Evolutionary conservation across 441 rosid species (phyloP), one percentile per base, ranked within the genome.

Genomic region (Hura crepitans): DNA sequence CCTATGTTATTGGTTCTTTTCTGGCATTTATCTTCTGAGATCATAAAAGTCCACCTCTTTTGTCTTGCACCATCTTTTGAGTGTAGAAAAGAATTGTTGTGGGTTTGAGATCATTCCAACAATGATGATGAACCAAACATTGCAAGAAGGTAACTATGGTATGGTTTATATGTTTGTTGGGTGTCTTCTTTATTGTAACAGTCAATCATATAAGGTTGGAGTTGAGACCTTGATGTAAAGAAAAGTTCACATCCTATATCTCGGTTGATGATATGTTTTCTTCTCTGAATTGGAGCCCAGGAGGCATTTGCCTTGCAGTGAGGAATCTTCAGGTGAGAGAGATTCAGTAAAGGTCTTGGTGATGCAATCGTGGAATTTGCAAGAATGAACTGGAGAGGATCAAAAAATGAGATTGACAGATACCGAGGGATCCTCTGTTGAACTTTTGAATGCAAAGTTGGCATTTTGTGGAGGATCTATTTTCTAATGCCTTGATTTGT

Each of bases 1-100:
- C 42, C 31, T 50, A 43, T 22, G 27, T 13, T 25, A 12, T 20
- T 62, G 1, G 49, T 62, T 12, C 20, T 62, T 9, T 27, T 43
- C 45, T 31, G 62, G 64, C 70, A 37, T 51, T 55, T 56, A 56
- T 56, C 25, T 31, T 55, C 42, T 30, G 27, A 53, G 55, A 23
- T 43, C 54, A n/a, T 3, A 20, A 37, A 61, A 50, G 30, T 53
- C 15, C 4, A 30, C 23, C 14, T 33, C 53, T 25, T 43, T 39
- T 43, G 27, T 39, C 2, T 31, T 61, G 31, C 23, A 37, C 7
- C 51, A 35, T 37, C n/a, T 30, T 23, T 15, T 65, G 49, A 54
- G 56, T 55, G 47, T 47, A 14, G 28, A 39, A 23, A 50, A 33
- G 39, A 22, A 51, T 14, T 71, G 35, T 42, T 61, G 39, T 37